Base-by-base conservation (phyloP, 495 filamentous ascomycete genomes). In the Eremomyces bilateralis region DNA sequence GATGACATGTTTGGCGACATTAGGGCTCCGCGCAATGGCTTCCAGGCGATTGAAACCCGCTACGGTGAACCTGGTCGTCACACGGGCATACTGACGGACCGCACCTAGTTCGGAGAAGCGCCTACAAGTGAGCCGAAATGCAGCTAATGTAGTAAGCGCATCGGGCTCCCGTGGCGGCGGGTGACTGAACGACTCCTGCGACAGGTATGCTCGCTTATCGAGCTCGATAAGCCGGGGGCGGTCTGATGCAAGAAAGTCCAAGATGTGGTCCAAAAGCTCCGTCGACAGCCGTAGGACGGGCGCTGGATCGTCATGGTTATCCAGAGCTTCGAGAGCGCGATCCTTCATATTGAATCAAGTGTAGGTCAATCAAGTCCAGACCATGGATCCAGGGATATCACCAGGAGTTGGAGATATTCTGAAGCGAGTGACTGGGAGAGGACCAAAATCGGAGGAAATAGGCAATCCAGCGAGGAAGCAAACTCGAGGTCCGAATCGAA, bases 71-170 rank as follows among this genome's bases (percentile, higher is more conserved):
- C 74, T 62, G 15, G 69, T 57, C 5, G 60, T 60, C 25, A 80
- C 65, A 22, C 65, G 58, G 3, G 63, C 49, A 41, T 72, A 77
- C 41, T 67, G 66, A 39, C 67, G 62, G 1, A 69, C 59, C 8
- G 70, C 67, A 18, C 63, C 68, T 20, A 74, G 58, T 20, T 65
- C 64, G 37, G 63, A 61, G 53, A 78, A 78, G 20, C 66, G 53
- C 37, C 51, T 61, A 52, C 71, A 77, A 6, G 69, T 60, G 11
- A 71, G 60, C 42, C 74, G 53, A 46, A 74, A 71, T 33, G 52
- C 50, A 41, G 50, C 59, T 16, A 65, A 46, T 40, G 57, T 53
- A 36, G 59, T 52, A 2, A 55, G 45, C 33, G 59, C 53, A 30
- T 54, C 55, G 34, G 50, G 54, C 20, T 47, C 38, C 3, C 59